These are phyloP conservation scores for Cladosporium sp. DNA, from an alignment of 2,329 filamentous ascomycete genomes.

Conservation along the genomic window DNA sequence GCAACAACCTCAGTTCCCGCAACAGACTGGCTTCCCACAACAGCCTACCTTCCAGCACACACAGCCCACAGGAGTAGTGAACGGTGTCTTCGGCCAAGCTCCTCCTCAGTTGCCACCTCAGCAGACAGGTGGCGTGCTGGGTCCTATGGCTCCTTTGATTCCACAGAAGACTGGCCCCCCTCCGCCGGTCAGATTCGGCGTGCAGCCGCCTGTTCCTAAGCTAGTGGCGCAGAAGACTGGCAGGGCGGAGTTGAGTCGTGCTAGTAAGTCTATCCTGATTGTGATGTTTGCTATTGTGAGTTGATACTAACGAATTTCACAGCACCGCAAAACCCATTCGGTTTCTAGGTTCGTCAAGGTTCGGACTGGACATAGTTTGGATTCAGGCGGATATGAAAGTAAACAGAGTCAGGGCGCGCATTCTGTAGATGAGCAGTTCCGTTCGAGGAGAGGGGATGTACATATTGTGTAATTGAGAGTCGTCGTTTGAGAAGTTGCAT, in stretches of 20 bases:
- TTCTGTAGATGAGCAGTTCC: background rate
- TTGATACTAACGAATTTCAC: conserved; percentile 26
- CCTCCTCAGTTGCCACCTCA: conserved; percentile 60
- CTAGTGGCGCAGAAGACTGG: conserved; percentile 85
- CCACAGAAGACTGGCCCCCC: conserved; percentile 84
- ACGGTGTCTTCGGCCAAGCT: conserved; percentile 50
- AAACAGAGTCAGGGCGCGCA: background rate
- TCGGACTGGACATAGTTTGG: background rate
- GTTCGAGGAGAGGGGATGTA: background rate
- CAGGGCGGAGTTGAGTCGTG: conserved; percentile 86
- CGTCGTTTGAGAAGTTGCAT: background rate
- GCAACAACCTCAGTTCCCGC: conserved; percentile 21
- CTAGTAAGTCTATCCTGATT: conserved; percentile 71
- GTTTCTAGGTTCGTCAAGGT: conserved; percentile 51
- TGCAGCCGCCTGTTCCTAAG: conserved; percentile 71
- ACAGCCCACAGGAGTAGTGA: conserved; percentile 38
- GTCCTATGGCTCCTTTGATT: conserved; percentile 59
- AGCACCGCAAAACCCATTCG: conserved; percentile 72
- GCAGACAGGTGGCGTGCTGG: conserved; percentile 49
- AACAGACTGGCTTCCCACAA: conserved; percentile 50
- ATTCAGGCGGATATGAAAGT: background rate
- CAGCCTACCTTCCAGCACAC: conserved; percentile 47
- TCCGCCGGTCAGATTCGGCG: conserved; percentile 86
- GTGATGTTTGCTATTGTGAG: conserved; percentile 16
- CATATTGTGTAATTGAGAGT: conserved; percentile 22